Evolutionary conservation across 2,329 filamentous ascomycete species (phyloP).

Genomic region (Diaporthe caulivora): DNA sequence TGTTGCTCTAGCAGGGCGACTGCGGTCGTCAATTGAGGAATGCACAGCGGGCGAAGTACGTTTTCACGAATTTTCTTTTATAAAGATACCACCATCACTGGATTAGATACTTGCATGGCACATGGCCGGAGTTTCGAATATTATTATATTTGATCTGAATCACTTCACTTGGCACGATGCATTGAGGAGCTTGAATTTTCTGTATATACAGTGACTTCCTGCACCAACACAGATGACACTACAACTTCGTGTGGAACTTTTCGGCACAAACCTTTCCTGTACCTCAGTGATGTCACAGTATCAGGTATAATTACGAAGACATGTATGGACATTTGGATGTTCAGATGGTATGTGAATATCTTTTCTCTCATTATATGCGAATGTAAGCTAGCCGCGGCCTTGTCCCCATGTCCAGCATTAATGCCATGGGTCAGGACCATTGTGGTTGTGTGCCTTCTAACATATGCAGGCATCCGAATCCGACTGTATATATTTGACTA

Average conservation of each 20-base stretch:
- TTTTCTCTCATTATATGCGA: conserved; percentile 10
- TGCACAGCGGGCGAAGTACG: background rate
- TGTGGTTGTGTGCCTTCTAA: conserved; percentile 3
- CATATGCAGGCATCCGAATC: background rate
- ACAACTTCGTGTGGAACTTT: background rate
- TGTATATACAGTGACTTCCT: background rate
- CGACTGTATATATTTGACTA: conserved; percentile 5
- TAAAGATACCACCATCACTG: conserved; percentile 32
- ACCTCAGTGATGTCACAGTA: background rate
- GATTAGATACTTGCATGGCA: conserved; percentile 26
- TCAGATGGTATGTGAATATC: background rate
- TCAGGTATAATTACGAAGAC: no score
- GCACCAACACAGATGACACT: background rate
- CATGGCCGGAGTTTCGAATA: background rate
- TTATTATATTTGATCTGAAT: background rate
- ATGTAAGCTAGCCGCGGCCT: background rate
- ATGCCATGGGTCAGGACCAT: background rate
- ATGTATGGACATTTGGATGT: no score
- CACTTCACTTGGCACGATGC: no score
- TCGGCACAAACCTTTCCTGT: background rate
- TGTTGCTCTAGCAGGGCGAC: background rate
- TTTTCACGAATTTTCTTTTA: background rate
- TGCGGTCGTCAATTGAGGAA: background rate
- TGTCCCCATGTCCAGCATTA: background rate
- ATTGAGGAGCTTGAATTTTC: no score